Percentiles rank a stretch among this genome's conserved stretches.
These are phyloP conservation scores for Pythium myriotylum DNA, from an alignment of 352 stramenopile species.

Conservation along the genomic window DNA sequence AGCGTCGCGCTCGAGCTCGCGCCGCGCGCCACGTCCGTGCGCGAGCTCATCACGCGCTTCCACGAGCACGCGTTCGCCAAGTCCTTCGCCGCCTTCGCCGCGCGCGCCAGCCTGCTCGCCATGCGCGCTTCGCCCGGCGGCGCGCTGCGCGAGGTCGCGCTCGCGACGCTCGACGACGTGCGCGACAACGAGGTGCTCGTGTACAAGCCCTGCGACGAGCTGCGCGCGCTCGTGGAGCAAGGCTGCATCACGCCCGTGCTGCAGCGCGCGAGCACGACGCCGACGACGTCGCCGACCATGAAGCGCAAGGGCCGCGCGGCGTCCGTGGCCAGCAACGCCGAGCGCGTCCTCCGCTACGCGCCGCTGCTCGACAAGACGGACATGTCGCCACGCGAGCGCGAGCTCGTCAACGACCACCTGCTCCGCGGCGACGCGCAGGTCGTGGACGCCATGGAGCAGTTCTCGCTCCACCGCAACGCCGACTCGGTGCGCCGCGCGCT, in stretches of 20 bases:
- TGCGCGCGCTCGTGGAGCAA: constrained; percentile 68
- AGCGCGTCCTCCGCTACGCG: constrained; percentile 70
- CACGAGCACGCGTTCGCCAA: constrained; percentile 76
- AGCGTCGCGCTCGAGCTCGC: constrained; percentile 60
- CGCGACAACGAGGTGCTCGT: constrained; percentile 62
- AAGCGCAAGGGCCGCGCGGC: constrained; percentile 74
- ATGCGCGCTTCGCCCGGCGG: constrained; percentile 33
- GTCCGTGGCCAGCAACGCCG: constrained; percentile 70
- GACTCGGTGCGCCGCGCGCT: constrained; percentile 53
- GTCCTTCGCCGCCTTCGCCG: constrained; percentile 63
- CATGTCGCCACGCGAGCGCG: constrained; percentile 59
- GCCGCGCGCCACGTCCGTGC: constrained; percentile 34
- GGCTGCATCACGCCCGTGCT: constrained; percentile 71
- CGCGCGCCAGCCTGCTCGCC: constrained; percentile 42
- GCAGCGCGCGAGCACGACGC: constrained; percentile 10
- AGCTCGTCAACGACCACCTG: constrained; percentile 71
- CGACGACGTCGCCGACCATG: constrained; percentile 50
- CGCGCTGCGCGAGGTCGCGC: constrained; percentile 38
- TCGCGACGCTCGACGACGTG: constrained; percentile 49
- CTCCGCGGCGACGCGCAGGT: constrained; percentile 74
- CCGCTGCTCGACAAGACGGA: constrained; percentile 70
- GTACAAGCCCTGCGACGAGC: constrained; percentile 76
- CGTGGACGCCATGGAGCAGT: constrained; percentile 82
- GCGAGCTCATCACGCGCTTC: constrained; percentile 65
- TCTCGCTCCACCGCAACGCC: constrained; percentile 57